phyloP scores from a whole-genome alignment of 331 rosid genomes.

The Quercus phellos region DNA sequence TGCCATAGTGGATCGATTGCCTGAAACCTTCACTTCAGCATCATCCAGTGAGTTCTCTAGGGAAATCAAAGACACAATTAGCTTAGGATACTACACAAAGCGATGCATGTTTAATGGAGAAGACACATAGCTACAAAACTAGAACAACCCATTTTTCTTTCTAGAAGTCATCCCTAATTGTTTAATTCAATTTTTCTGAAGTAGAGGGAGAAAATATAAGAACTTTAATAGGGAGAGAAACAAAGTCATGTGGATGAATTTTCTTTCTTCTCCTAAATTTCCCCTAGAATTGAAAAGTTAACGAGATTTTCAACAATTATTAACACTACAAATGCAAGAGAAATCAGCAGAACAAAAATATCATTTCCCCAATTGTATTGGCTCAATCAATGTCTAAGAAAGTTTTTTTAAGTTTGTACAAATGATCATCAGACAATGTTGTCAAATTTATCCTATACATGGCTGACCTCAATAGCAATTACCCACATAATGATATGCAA shows the following conservation, averaged over 20 bases:
- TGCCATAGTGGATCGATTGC: conserved; percentile 44
- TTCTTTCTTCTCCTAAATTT: background rate
- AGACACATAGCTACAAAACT: conserved; percentile 1
- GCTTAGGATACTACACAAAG: conserved; percentile 16
- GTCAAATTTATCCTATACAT: no score
- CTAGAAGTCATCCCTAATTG: background rate
- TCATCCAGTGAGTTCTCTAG: conserved; percentile 43
- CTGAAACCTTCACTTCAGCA: conserved; percentile 37
- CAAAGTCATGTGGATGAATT: background rate
- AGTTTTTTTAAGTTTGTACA: no score
- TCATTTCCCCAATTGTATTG: background rate
- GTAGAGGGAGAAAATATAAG: background rate
- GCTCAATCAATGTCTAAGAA: background rate
- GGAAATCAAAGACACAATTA: conserved; percentile 19
- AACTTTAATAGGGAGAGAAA: no score
- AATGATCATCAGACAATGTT: no score
- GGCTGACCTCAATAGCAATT: no score
- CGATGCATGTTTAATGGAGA: background rate
- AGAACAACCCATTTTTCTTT: background rate
- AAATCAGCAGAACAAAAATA: no score
- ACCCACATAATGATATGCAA: no score
- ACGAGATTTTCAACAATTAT: no score
- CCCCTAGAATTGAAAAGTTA: background rate
- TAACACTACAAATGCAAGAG: no score
- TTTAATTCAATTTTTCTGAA: background rate